Percentiles rank a stretch among this genome's conserved stretches.
Evolutionary conservation across 805 yeast species (phyloP).

Genomic region (Candida montana): DNA sequence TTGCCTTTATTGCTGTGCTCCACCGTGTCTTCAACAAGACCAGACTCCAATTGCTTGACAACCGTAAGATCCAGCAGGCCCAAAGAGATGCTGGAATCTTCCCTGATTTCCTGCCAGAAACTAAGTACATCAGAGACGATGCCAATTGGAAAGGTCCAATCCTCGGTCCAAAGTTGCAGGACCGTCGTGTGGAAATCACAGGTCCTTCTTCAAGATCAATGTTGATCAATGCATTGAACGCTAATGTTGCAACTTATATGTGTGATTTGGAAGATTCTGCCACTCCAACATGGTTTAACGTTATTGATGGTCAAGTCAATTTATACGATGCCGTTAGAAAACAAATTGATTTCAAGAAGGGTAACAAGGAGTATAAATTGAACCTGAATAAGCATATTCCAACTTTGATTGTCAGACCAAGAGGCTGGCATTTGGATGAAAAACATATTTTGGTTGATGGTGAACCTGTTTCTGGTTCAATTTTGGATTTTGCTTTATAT

Average conservation of each 20-base stretch:
- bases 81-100: constrained; percentile 56
- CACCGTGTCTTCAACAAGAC: constrained; percentile 67
- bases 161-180: constrained; percentile 65
- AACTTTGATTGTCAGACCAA: constrained; percentile 76
- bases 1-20: constrained; percentile 64
- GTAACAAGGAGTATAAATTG: constrained; percentile 30
- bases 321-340: constrained; percentile 71
- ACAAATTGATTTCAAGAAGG: constrained; percentile 48
- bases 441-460: constrained; percentile 66
- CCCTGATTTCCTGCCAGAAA: constrained; percentile 63
- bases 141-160: constrained; percentile 73
- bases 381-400: constrained; percentile 51
- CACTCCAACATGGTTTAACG: constrained; percentile 78
- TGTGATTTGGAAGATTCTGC: constrained; percentile 83
- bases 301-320: constrained; percentile 78
- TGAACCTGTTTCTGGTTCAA: constrained; percentile 72
- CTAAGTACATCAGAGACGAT: constrained; percentile 64
- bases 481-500: constrained; percentile 74
- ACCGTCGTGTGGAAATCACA: constrained; percentile 76
- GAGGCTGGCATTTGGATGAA: constrained; percentile 85
- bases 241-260: constrained; percentile 78
- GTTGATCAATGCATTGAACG: constrained; percentile 78
- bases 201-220: constrained; percentile 84
- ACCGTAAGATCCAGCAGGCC: constrained; percentile 57
- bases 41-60: constrained; percentile 52